phyloP scores from a whole-genome alignment of 257 asterid species.

The Fraxinus quadrangulata region DNA sequence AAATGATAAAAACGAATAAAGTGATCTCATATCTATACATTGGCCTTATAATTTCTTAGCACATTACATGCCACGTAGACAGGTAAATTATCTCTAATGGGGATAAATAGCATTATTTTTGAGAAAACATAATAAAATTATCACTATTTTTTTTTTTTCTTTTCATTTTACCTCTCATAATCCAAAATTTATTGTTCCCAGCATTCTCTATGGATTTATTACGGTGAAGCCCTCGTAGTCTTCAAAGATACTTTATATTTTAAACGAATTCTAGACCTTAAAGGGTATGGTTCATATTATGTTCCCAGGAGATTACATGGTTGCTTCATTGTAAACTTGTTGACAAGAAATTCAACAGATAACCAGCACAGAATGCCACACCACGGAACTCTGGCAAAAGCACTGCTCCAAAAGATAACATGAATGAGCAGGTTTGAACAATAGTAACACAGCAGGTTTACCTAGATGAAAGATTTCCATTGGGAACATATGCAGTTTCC shows the following conservation, averaged over 20 bases:
- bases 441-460: conserved; percentile 8
- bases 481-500: conserved; percentile 40
- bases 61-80: no score
- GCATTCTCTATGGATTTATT: not conserved
- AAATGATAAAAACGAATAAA: no score
- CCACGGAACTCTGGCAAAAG: not conserved
- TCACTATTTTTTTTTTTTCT: not conserved
- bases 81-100: no score
- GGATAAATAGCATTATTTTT: no score
- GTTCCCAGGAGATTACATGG: not conserved
- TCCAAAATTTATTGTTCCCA: not conserved
- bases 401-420: conserved; percentile 11
- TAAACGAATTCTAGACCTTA: not conserved
- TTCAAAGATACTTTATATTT: not conserved
- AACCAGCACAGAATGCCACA: not conserved
- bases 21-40: no score
- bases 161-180: not conserved
- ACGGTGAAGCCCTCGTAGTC: not conserved
- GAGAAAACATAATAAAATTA: not conserved
- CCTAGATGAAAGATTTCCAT: conserved; percentile 38
- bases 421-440: not conserved
- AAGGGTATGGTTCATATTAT: not conserved
- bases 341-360: not conserved
- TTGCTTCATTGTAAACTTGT: not conserved
- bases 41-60: no score